Evolutionary conservation across 176 grass and related monocot species (phyloP).

Genomic region (Hordeum marinum): DNA sequence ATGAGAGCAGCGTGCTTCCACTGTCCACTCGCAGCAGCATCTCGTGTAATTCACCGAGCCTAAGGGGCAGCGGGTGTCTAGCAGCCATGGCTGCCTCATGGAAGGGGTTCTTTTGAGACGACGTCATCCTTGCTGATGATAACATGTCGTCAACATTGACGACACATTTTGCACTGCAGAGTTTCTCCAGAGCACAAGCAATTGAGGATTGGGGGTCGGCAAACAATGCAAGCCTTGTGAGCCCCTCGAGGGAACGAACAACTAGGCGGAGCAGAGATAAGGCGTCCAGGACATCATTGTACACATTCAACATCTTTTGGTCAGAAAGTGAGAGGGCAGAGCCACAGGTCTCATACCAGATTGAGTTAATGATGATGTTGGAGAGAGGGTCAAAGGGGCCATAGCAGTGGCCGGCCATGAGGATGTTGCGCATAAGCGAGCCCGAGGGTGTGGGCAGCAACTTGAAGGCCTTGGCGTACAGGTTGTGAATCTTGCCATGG

Average conservation of each 20-base stretch:
- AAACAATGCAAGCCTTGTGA: neutral
- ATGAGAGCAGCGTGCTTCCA: neutral
- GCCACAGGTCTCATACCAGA: too few relatives aligned
- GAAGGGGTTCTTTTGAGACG: neutral
- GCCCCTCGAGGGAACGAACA: neutral
- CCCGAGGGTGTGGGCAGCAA: too few relatives aligned
- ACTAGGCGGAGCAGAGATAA: neutral
- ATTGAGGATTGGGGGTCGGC: neutral
- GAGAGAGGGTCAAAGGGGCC: too few relatives aligned
- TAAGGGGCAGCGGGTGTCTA: neutral
- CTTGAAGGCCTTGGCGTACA: too few relatives aligned
- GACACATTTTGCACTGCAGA: neutral
- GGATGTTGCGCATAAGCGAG: too few relatives aligned
- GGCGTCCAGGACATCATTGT: neutral
- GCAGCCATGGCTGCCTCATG: neutral
- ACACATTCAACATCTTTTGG: neutral
- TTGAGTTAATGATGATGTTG: too few relatives aligned
- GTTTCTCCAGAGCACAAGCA: neutral
- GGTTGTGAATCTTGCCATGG: too few relatives aligned
- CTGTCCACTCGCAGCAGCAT: neutral
- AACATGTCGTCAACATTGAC: neutral
- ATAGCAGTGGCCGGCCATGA: too few relatives aligned
- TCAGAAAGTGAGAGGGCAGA: too few relatives aligned
- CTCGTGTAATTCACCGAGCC: neutral
- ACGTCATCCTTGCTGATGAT: neutral